Evolutionary conservation across 1,284 basidiomycete genomes (phyloP), one percentile per base, ranked within the genome.

Genomic region (Pascua sp.): DNA sequence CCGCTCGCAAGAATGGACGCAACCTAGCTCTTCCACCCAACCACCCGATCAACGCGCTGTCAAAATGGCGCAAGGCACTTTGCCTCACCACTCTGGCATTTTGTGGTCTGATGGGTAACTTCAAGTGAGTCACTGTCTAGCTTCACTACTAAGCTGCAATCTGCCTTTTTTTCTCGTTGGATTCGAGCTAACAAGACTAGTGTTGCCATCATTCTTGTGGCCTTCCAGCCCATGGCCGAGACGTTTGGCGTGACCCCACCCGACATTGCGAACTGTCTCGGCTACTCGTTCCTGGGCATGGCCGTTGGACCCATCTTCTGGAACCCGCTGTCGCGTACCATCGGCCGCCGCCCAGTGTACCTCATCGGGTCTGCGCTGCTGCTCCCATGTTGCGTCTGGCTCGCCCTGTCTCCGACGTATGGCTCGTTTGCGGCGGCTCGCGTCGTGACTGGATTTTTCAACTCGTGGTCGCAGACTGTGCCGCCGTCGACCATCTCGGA

Each of bases 281-380:
- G 75, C 12, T 75, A 75, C 62, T 61, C 60, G 18, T 65, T 77
- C 15, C 68, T 77, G 12, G 76, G 76, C 40, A 64, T 72, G 16
- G 75, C 72, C 2, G 68, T 74, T 5, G 76, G 76, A 3, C 67
- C 73, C 0, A 51, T 77, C 9, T 59, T 77, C 36, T 70, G 67
- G 63, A 68, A 70, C 51, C 68, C 67, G n/a, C 45, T 68, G 9
- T 66, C 66, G 17, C 57, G 66, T 32, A 67, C 69, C 9, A 44
- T 71, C 38, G 76, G 76, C n/a, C 66, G 73, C n/a, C 67, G 76
- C 39, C 68, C 73, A 0, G 67, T 71, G 8, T 74, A 73, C 63
- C 55, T 77, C 47, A 44, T 76, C 49, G 70, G 70, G n/a, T 73
- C 72, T 48, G 53, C 67, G 3, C 65, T 75, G 32, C 74, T 72